Base-by-base conservation (phyloP, 1,284 basidiomycete genomes). In the Ceratobasidium sp. region DNA sequence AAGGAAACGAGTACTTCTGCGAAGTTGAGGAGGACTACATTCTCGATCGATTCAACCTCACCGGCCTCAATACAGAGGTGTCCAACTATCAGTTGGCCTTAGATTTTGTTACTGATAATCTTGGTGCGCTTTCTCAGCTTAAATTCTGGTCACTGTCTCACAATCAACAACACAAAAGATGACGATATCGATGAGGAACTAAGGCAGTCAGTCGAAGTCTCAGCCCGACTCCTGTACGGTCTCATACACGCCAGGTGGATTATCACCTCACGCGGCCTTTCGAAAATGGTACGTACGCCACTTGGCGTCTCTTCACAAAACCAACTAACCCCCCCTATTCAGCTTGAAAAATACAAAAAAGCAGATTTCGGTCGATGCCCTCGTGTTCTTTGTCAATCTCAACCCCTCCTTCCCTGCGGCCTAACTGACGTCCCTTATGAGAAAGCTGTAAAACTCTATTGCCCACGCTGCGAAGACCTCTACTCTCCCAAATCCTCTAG, bases 11-110 rank as follows among this genome's bases (percentile, higher is more conserved):
- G 87, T 99, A 99, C 88, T 99, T 99, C 85, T 98, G 97, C 86
- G 97, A 99, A 87, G 96, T 99, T 81, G 98, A 99, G 84, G 97
- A 99, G 83, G 97, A 99, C 86, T 99, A 99, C 86, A 99, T 99
- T 82, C 89, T 99, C 68, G 97, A 99, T 86, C 91, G 97, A 64
- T 99, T 99, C 91, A 99, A 99, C 86, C 89, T 99, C 77, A 99
- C 97, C 0, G 97, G 98, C 1, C 89, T 99, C 79, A 99, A 99
- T 86, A 94, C 94, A 80, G 97, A 99, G 85, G 96, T 99, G 7
- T 91, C 96, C 80, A 96, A 98, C 86, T 99, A 99, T 83, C 87
- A 93, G 1, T 93, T 98, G 82, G 97, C 97, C 0, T 87, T 99
- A 73, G 97, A 99, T 84, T 89, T 99, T 78, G 98, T 99, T 81